Evolutionary conservation across 2,329 filamentous ascomycete genomes (phyloP).

Genomic region (Fusarium buharicum): DNA sequence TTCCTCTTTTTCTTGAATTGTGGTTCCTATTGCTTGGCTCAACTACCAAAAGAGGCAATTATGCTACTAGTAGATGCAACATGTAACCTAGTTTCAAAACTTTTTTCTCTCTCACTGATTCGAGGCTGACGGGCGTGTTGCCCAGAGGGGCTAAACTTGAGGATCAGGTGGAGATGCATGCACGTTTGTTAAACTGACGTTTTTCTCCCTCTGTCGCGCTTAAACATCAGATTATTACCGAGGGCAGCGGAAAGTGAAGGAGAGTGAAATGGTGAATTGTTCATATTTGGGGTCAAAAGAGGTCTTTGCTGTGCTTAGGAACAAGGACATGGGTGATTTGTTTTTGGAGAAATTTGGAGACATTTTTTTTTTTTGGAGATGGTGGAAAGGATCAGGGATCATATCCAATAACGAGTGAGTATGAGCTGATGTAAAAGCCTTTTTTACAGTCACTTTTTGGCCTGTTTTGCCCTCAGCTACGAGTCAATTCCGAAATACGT

Average conservation of each 20-base stretch:
- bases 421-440: not conserved
- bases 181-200: not conserved
- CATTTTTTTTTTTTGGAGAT: conserved; percentile 7
- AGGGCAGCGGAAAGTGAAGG: conserved; percentile 1
- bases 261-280: not conserved
- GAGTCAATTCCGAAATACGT: conserved; percentile 8
- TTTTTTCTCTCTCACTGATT: conserved; percentile 11
- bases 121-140: conserved; percentile 40
- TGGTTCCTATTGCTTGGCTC: conserved; percentile 19
- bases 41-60: conserved; percentile 25
- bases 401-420: not conserved
- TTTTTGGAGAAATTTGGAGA: conserved; percentile 17
- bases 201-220: too few species aligned
- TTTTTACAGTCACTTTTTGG: not conserved
- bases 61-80: conserved; percentile 10
- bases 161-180: conserved; percentile 30
- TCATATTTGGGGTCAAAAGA: not conserved
- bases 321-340: not conserved
- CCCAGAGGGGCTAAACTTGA: conserved; percentile 12
- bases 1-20: not conserved
- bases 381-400: not conserved
- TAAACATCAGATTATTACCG: conserved; percentile 6
- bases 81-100: conserved; percentile 23
- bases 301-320: not conserved
- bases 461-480: not conserved